Evolutionary conservation across 495 filamentous ascomycete genomes (phyloP), one percentile per base, ranked within the genome.

Genomic region (Aspergillus mulundensis): DNA sequence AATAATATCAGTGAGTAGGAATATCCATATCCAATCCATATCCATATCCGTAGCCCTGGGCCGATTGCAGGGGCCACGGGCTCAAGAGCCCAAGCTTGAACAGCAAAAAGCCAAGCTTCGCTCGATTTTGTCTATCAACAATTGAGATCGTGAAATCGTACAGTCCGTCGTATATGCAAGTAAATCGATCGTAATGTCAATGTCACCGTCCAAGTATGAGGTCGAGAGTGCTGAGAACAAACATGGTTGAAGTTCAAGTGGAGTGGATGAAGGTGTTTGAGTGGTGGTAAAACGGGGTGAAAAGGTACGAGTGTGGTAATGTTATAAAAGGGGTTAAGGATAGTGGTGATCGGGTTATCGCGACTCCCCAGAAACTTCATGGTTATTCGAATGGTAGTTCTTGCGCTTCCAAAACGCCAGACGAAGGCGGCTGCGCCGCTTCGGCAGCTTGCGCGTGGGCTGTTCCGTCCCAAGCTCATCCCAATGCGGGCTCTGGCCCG

Each of bases 331-430:
- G 25, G 8, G 25, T 28, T 44, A 23, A 12, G 40, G 40, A 10
- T 28, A 28, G 25, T 2, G 8, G 42, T 16, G 3, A 18, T 16
- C 19, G 4, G 7, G 1, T 47, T 47, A 55, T 74, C 67, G 74
- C 10, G 63, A 67, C 44, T 72, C 73, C 42, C 71, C 70, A 23
- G 66, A 67, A 38, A 76, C 60, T 51, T 76, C 73, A 19, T 69
- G 66, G 34, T 68, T 68, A 50, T 70, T 60, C 12, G 56, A 55
- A 36, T 63, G 66, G 47, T 74, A 64, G 21, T 60, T 61, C 39
- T 68, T 71, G 23, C 75, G 75, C 49, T 68, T 73, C 75, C 75
- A 78, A 50, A 78, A 78, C 25, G 75, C 75, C 44, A 78, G 62
- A 30, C 75, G 67, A 18, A 78, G 63, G 24, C 75, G 70, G 60